Base-by-base conservation (phyloP, 805 yeast genomes). In the Suhomyces pyralidae region DNA sequence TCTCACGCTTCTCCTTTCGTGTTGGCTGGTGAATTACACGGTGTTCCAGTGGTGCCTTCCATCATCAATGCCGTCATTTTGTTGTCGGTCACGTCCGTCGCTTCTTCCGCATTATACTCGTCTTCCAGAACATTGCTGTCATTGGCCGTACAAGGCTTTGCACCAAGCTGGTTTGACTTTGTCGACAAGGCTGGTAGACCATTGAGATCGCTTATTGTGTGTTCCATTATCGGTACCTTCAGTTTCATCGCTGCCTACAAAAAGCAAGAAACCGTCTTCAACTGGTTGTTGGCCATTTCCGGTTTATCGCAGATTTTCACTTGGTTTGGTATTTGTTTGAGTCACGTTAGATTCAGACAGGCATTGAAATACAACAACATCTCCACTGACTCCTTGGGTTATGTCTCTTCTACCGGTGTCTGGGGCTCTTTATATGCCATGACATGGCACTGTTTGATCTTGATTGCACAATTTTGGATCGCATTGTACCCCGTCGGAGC, bases 381-480 rank as follows among this genome's bases (percentile, higher is more conserved):
- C 43, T 60, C 69, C 5, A 46, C 60, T 10, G 62, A 59, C 44
- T 60, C 70, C 7, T 65, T 71, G 53, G 75, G 74, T 3, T 71
- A 69, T 45, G 67, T 63, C 30, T 64, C 77, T 3, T 67, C 73
- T 24, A 76, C 79, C 8, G 79, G 78, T 26, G 65, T 68, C 20
- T 58, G 64, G 58, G 79, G 79, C 10, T 73, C 78, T 5, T 62
- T 60, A 48, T 71, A 70, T 47, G 71, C 74, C 12, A 58, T 70
- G 46, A 51, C 59, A 4, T 65, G 68, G 61, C 69, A 66, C 49
- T 58, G 61, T 19, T 64, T 74, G 48, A 67, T 74, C 48, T 64
- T 74, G 57, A 61, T 74, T 51, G 77, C 74, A 22, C 78, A 74
- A 59, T 74, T 74, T 60, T 74, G 77, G 77, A 73, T 74, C 46